Evolutionary conservation across 495 filamentous ascomycete genomes (phyloP).

Genomic region (Cryomyces antarcticus): DNA sequence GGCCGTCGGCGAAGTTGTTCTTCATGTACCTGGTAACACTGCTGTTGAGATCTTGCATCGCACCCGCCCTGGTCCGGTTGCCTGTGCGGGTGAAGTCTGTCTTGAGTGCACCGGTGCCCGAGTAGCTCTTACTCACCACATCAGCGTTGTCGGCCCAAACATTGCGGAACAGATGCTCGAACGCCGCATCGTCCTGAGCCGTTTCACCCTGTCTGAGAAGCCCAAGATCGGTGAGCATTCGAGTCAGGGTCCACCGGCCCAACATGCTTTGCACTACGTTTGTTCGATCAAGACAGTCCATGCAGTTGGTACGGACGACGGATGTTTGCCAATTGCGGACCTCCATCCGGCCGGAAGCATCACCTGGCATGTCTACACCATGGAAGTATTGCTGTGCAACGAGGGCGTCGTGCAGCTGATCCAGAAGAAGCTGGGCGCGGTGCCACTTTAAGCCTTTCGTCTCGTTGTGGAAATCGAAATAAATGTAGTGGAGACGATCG

Average conservation of each 20-base stretch:
- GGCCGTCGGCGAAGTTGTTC: conserved; percentile 87
- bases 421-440: conserved; percentile 66
- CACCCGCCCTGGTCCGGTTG: conserved; percentile 62
- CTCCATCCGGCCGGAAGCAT: conserved; percentile 46
- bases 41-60: conserved; percentile 62
- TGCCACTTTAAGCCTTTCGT: conserved; percentile 90
- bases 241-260: conserved; percentile 66
- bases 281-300: conserved; percentile 96
- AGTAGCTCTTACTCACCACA: conserved; percentile 76
- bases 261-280: conserved; percentile 96
- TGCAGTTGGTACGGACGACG: conserved; percentile 92
- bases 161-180: conserved; percentile 80
- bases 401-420: conserved; percentile 54
- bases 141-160: conserved; percentile 98
- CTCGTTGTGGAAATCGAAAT: conserved; percentile 97
- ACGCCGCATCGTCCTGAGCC: conserved; percentile 47
- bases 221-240: conserved; percentile 66
- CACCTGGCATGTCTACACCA: conserved; percentile 64
- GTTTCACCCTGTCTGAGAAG: conserved; percentile 49
- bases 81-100: conserved; percentile 89
- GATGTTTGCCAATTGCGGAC: conserved; percentile 58
- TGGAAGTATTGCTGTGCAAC: conserved; percentile 75
- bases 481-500: conserved; percentile 80
- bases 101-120: conserved; percentile 87
- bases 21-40: conserved; percentile 64